These are phyloP conservation scores for Diaporthe citriasiana DNA, from an alignment of 2,329 filamentous ascomycete genomes.

Conservation along the genomic window DNA sequence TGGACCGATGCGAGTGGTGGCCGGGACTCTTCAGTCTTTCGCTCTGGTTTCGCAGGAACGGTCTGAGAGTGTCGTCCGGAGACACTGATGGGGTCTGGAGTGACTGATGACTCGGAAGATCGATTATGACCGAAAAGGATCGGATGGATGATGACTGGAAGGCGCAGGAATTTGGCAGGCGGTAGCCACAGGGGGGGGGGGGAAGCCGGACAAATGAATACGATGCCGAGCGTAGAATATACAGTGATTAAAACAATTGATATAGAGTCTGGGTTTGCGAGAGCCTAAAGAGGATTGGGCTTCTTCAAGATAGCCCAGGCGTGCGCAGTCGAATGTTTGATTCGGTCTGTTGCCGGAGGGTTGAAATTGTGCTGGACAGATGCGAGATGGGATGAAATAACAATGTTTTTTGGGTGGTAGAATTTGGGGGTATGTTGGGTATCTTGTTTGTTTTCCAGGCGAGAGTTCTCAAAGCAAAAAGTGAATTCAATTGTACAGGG, in stretches of 20 bases:
- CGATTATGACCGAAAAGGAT: constrained; percentile 17
- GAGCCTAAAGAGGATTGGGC: constrained; percentile 2
- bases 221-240: constrained; percentile 34
- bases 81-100: constrained; percentile 4
- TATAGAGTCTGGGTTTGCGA: constrained; percentile 5
- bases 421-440: not conserved
- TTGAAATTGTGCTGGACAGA: not conserved
- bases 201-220: constrained; percentile 29
- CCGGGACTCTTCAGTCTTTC: not conserved
- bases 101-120: constrained; percentile 18
- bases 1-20: constrained; percentile 27
- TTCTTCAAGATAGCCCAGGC: constrained; percentile 34
- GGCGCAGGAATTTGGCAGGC: constrained; percentile 10
- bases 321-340: constrained; percentile 22
- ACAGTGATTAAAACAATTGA: constrained; percentile 35
- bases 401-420: constrained; percentile 18
- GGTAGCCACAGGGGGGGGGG: not conserved
- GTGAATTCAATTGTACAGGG: constrained; percentile 32
- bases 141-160: not conserved
- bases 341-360: constrained; percentile 6
- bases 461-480: constrained; percentile 13
- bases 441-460: constrained; percentile 14
- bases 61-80: constrained; percentile 31
- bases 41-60: constrained; percentile 17
- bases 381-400: constrained; percentile 18